Evolutionary conservation across 345 rosid genomes (phyloP), one percentile per base, ranked within the genome.

Genomic region (Trapa bicornis): DNA sequence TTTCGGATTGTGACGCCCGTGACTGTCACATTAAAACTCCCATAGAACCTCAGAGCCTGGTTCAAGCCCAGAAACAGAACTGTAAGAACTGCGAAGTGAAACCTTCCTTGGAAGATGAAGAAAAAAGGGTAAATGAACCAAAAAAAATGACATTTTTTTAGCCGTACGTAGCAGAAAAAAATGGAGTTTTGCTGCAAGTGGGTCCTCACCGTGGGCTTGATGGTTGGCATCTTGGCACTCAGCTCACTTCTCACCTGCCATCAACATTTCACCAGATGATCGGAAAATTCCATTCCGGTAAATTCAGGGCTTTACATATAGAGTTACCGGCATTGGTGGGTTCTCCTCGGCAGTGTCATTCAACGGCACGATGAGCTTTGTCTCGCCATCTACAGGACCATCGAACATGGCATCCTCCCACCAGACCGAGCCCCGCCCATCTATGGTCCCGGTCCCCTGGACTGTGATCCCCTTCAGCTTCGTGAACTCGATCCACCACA

Each of bases 361-460:
- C 42, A 86, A 61, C 2, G 95, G 96, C 43, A 85, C 48, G 70
- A 86, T 77, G 67, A 85, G 84, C 66, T 78, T 83, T 65, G 76
- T 62, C 72, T 88, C 91, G n/a, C 81, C 84, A 8, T 94, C 96
- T 3, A 72, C 47, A 29, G 88, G 88, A 69, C 83, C 85, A 60
- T 83, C 80, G 9, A 71, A 78, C 13, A 88, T 87, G 39, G 77
- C 64, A 61, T 76, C 85, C 76, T 85, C 83, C 99, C 99, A 94
- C 99, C 99, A 94, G 47, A 79, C 82, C 36, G 99, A 82, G 16
- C 99, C 99, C 76, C 95, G 83, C 68, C 99, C 99, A 73, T 94
- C 99, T 64, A 94, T 80, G 42, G 82, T 75, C 57, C 99, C 99
- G 7, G 74, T 78, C 35, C 99, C 99, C 73, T 85, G 96, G 64